These are phyloP conservation scores for Claviceps fusiformis DNA, from an alignment of 2,329 filamentous ascomycete genomes.

Conservation along the genomic window DNA sequence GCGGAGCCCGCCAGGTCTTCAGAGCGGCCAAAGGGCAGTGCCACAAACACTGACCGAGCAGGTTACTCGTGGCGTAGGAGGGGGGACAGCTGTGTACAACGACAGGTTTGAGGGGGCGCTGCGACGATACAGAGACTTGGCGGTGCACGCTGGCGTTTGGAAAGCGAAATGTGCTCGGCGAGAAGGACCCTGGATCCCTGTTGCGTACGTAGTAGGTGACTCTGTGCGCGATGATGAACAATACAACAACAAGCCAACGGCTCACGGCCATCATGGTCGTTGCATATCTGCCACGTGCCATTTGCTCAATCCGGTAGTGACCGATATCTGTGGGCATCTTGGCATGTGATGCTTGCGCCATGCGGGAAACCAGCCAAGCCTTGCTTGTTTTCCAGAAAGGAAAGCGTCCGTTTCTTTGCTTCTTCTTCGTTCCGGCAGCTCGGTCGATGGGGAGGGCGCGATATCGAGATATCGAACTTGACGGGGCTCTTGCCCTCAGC, in stretches of 20 bases:
- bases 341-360: not conserved
- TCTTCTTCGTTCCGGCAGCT: not conserved
- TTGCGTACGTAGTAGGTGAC: not conserved
- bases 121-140: not conserved
- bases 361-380: not conserved
- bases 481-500: not conserved
- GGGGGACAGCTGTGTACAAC: not conserved
- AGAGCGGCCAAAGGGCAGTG: not conserved
- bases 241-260: not conserved
- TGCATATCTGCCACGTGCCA: conserved; percentile 1
- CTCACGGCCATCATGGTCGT: not conserved
- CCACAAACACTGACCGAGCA: not conserved
- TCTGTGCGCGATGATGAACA: not conserved
- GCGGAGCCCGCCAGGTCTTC: not conserved
- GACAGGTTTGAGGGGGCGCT: not conserved
- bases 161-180: not conserved
- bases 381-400: not conserved
- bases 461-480: not conserved
- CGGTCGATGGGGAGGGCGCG: not conserved
- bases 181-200: not conserved
- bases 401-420: not conserved
- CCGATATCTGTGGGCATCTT: not conserved
- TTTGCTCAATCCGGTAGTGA: not conserved
- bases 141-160: not conserved
- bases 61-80: not conserved